phyloP scores from a whole-genome alignment of 495 filamentous ascomycete genomes.

The Penicillium argentinense region DNA sequence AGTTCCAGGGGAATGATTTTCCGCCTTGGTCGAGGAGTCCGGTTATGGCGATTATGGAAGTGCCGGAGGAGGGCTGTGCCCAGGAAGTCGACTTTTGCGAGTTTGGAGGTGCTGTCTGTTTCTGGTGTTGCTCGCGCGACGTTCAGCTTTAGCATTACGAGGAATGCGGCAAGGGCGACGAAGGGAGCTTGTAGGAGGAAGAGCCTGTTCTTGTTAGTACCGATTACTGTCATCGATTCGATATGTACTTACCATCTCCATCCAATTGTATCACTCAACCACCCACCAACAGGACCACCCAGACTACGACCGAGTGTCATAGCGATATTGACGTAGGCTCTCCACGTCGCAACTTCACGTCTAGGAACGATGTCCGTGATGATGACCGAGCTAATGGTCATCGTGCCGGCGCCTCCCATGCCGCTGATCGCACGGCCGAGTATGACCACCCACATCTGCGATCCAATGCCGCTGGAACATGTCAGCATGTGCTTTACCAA shows the following conservation, averaged over 20 bases:
- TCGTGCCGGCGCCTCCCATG: slow-evolving; percentile 58
- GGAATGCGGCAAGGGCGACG: slow-evolving; percentile 46
- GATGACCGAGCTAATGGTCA: slow-evolving; percentile 56
- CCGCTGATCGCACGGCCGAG: slow-evolving; percentile 60
- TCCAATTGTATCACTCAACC: slow-evolving; percentile 62
- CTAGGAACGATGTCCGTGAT: slow-evolving; percentile 65
- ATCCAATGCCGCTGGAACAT: slow-evolving; percentile 47
- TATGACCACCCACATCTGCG: slow-evolving; percentile 53
- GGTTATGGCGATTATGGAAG: slow-evolving; percentile 48
- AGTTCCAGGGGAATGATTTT: slow-evolving; percentile 55
- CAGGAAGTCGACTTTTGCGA: slow-evolving; percentile 58
- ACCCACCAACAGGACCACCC: slow-evolving; percentile 65
- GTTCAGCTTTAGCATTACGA: slow-evolving; percentile 48
- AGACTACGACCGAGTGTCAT: slow-evolving; percentile 63
- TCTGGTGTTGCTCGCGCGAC: slow-evolving; percentile 26
- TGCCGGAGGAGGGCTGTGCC: slow-evolving; percentile 52
- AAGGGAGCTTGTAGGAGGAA: slow-evolving; percentile 61
- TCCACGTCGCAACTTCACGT: slow-evolving; percentile 67
- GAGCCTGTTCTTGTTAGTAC: slow-evolving; percentile 41
- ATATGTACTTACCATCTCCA: slow-evolving; percentile 60
- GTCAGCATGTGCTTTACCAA: background rate
- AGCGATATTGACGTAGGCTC: slow-evolving; percentile 64
- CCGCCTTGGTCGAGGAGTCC: slow-evolving; percentile 61
- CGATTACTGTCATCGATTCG: background rate
- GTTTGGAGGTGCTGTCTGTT: slow-evolving; percentile 7